Evolutionary conservation across 305 asterid genomes (phyloP).

Genomic region (Fraxinus latifolia): DNA sequence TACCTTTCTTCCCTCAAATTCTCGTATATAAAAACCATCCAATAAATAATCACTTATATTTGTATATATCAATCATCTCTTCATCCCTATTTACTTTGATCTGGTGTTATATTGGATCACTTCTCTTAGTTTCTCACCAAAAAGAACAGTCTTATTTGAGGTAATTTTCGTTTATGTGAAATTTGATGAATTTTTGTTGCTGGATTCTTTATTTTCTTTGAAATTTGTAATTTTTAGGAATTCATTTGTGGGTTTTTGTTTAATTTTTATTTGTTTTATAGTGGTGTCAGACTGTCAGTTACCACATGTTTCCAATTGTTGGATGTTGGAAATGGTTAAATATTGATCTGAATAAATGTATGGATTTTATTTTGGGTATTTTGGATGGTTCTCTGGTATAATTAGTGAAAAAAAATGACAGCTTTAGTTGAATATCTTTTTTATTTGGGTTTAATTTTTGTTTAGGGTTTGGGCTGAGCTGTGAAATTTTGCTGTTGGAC

Average conservation of each 20-base stretch:
- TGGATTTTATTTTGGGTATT: not conserved
- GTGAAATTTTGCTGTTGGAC: not conserved
- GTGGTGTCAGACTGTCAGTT: not conserved
- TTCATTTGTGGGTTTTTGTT: not conserved
- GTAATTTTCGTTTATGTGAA: constrained; percentile 16
- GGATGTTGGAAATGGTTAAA: not conserved
- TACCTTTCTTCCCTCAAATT: constrained; percentile 26
- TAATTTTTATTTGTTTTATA: not conserved
- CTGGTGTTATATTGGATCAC: constrained; percentile 19
- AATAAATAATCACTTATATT: constrained; percentile 4
- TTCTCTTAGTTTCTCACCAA: constrained; percentile 6
- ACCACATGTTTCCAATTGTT: not conserved
- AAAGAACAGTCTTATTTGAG: constrained; percentile 21
- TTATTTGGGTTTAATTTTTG: not conserved
- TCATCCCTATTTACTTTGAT: constrained; percentile 27
- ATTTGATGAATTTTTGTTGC: constrained; percentile 7
- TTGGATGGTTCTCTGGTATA: not conserved
- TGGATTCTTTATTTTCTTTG: not conserved
- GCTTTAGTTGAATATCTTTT: not conserved
- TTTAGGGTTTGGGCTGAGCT: not conserved
- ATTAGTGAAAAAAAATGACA: not conserved
- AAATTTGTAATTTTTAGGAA: not conserved
- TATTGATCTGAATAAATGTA: not conserved
- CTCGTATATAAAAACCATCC: constrained; percentile 9
- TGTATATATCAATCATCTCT: constrained; percentile 9